Conservation (phyloP, 1,139 yeast genomes). For the Yarrowia galli region DNA sequence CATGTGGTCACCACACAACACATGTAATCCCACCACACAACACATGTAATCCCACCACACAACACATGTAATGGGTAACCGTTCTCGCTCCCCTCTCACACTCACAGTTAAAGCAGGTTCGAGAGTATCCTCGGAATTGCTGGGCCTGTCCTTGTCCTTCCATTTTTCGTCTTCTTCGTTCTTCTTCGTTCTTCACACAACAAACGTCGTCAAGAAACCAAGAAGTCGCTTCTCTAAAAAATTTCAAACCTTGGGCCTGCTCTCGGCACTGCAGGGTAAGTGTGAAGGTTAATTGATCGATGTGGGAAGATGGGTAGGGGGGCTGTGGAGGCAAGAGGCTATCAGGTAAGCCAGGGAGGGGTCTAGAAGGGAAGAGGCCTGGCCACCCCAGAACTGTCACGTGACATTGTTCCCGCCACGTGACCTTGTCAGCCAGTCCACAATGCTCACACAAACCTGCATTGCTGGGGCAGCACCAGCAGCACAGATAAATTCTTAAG, state of each 20-base stretch:
- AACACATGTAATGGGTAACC: not conserved
- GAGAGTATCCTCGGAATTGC: conserved; percentile 34
- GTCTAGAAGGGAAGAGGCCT: too few species aligned
- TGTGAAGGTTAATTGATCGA: conserved; percentile 8
- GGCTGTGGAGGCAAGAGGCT: too few species aligned
- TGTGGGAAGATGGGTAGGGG: too few species aligned
- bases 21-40: too few species aligned
- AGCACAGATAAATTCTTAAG: not conserved
- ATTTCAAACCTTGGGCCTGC: conserved; percentile 15
- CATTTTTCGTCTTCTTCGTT: too few species aligned
- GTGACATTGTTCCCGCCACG: too few species aligned
- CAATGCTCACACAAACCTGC: too few species aligned
- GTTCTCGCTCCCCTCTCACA: too few species aligned
- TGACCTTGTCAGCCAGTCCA: too few species aligned
- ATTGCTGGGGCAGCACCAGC: not conserved
- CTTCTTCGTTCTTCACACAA: conserved; percentile 37
- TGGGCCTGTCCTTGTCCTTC: conserved; percentile 38
- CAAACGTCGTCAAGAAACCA: conserved; percentile 38
- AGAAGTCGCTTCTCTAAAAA: conserved; percentile 7
- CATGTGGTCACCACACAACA: too few species aligned
- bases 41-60: not conserved
- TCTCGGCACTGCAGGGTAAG: conserved; percentile 16
- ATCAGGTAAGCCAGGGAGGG: too few species aligned
- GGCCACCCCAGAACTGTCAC: too few species aligned
- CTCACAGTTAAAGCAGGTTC: conserved; percentile 39